Conservation (phyloP, 2,329 filamentous ascomycete genomes). For the Lachnellula arida region DNA sequence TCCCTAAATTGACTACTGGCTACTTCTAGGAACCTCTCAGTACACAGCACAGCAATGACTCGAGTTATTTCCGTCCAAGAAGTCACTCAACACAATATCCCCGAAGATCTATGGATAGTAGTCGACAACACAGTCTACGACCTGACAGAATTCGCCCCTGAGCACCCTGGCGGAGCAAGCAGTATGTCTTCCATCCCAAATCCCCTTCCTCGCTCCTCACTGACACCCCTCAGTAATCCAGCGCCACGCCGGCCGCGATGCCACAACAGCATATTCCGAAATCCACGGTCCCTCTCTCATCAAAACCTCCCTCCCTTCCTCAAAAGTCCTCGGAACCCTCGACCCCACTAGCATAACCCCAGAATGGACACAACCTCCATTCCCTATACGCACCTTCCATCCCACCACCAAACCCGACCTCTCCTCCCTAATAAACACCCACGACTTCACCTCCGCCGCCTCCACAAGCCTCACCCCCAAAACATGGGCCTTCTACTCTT, state of each 20-base stretch:
- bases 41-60: slow-evolving; percentile 13
- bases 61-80: slow-evolving; percentile 37
- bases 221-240: slow-evolving; percentile 38
- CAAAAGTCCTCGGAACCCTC: slow-evolving; percentile 46
- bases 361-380: slow-evolving; percentile 40
- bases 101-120: slow-evolving; percentile 59
- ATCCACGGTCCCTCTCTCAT: slow-evolving; percentile 47
- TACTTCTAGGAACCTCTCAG: no score
- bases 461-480: slow-evolving; percentile 52
- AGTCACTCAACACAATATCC: slow-evolving; percentile 44
- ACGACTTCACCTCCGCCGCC: slow-evolving; percentile 58
- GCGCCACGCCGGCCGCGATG: slow-evolving; percentile 49
- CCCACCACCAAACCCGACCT: slow-evolving; percentile 36
- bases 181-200: slow-evolving; percentile 34
- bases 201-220: background rate
- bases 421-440: slow-evolving; percentile 50
- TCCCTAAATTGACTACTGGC: no score
- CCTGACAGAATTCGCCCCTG: slow-evolving; percentile 59
- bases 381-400: slow-evolving; percentile 20
- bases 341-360: slow-evolving; percentile 44
- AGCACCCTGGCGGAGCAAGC: slow-evolving; percentile 56
- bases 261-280: slow-evolving; percentile 47
- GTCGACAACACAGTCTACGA: slow-evolving; percentile 65
- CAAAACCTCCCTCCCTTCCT: slow-evolving; percentile 36
- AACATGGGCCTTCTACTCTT: slow-evolving; percentile 66